Conservation (phyloP, 805 yeast genomes). For the Hemisphaericaspora nanyangensis region DNA sequence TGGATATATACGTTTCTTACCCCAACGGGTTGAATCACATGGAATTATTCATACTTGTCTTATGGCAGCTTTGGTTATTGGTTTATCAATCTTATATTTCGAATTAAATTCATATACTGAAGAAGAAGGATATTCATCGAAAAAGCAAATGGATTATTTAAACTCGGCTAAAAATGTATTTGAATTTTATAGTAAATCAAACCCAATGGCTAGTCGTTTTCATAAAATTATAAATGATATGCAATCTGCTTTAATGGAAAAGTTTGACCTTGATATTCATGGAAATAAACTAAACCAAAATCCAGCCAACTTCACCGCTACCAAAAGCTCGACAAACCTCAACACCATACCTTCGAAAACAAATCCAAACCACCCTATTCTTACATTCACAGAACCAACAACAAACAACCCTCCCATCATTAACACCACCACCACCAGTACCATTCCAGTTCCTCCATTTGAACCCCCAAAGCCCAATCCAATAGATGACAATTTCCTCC, state of each 20-base stretch:
- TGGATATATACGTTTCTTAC: constrained; percentile 5
- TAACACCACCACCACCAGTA: not conserved
- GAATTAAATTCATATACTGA: constrained; percentile 1
- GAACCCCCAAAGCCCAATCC: not conserved
- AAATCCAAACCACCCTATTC: not conserved
- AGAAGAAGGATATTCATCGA: constrained; percentile 4
- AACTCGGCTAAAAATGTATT: constrained; percentile 5
- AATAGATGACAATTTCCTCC: not conserved
- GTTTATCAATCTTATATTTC: constrained; percentile 5
- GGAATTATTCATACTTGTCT: constrained; percentile 10
- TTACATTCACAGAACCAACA: not conserved
- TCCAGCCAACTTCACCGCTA: not conserved
- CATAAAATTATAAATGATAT: not conserved
- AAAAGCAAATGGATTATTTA: constrained; percentile 5
- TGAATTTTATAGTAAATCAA: constrained; percentile 3
- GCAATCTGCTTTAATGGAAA: constrained; percentile 5
- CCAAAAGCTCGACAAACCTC: not conserved
- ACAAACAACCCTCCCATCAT: not conserved
- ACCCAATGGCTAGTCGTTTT: constrained; percentile 1
- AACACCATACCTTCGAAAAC: not conserved
- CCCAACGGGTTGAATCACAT: constrained; percentile 8
- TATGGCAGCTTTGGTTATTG: constrained; percentile 10
- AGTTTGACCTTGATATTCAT: constrained; percentile 3
- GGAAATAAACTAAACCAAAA: constrained; percentile 2
- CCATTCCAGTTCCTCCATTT: not conserved